Base-by-base conservation (phyloP, 345 rosid genomes). In the Citrus medica region DNA sequence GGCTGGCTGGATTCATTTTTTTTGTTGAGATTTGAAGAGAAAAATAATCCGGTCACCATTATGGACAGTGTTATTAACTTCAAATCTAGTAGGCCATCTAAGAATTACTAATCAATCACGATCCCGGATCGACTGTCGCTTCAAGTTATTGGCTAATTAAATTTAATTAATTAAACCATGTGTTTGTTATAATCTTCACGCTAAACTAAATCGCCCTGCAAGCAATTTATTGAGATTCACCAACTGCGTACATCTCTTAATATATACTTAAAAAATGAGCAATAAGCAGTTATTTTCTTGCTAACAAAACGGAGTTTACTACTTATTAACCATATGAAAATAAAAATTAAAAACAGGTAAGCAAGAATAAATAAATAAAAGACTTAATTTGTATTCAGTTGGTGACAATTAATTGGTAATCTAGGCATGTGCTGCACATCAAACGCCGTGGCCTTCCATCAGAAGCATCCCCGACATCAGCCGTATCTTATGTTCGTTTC, bases 391-490 rank as follows among this genome's bases (percentile, higher is more conserved):
- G 65, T 38, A 78, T 80, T 72, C 69, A 42, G 67, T 48, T 77
- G 42, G 67, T 58, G 67, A 74, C 68, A 71, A 40, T 32, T 73
- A 55, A 25, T 67, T 77, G 19, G 10, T 33, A 58, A 12, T 28
- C 37, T 19, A 56, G 68, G 82, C 89, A 83, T 71, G 86, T 80
- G 85, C 87, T 64, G 32, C 84, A 73, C 83, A 79, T 75, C 78
- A 83, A 82, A 85, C 88, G 76, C 88, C 84, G 86, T 81, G 87
- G 81, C 79, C 85, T 68, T 83, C 82, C 86, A 79, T 75, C 84
- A 62, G 62, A 76, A 73, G 55, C 77, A 66, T 61, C 87, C 89
- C 79, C 67, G 85, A 86, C 90, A 84, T 81, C 88, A 82, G 85
- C 83, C 84, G 79, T 82, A 82, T 84, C 83, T 81, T 81, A 83